Evolutionary conservation across 176 grass and related monocot genomes (phyloP).

Genomic region (Carex cristatella): DNA sequence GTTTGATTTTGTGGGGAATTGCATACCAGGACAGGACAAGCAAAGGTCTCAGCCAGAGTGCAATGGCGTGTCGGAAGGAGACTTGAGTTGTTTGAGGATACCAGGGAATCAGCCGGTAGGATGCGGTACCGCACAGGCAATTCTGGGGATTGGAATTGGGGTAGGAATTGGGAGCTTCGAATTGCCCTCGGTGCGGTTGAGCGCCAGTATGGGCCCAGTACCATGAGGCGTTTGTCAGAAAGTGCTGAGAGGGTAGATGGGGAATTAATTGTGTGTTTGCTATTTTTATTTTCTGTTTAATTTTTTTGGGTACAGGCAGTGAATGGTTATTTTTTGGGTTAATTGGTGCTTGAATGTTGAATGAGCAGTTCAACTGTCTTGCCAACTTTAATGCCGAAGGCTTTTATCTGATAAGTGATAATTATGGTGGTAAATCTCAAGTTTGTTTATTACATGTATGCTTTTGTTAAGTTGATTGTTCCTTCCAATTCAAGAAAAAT

Average conservation of each 20-base stretch:
- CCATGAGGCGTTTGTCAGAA: constrained; percentile 18
- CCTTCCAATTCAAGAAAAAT: neutral
- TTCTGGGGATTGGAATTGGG: constrained; percentile 42
- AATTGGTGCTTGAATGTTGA: neutral
- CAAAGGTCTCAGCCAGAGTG: constrained; percentile 81
- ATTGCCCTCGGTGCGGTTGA: constrained; percentile 8
- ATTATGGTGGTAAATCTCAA: neutral
- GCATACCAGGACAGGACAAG: constrained; percentile 58
- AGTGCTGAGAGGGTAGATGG: neutral
- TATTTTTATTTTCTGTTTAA: constrained; percentile 8
- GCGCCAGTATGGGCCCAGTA: neutral
- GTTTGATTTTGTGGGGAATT: constrained; percentile 85
- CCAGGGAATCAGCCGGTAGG: constrained; percentile 29
- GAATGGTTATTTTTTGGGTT: neutral
- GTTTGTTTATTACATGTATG: neutral
- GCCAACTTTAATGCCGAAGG: neutral
- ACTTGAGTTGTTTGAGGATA: constrained; percentile 67
- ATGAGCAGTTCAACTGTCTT: neutral
- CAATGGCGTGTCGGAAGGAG: constrained; percentile 32
- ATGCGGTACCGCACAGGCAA: constrained; percentile 24
- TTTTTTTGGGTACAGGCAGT: neutral
- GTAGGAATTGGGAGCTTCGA: constrained; percentile 22
- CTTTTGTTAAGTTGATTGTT: neutral
- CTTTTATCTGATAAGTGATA: neutral
- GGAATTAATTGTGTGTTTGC: constrained; percentile 13